Base-by-base conservation (phyloP, 2,329 filamentous ascomycete genomes). In the Botrytis squamosa region DNA sequence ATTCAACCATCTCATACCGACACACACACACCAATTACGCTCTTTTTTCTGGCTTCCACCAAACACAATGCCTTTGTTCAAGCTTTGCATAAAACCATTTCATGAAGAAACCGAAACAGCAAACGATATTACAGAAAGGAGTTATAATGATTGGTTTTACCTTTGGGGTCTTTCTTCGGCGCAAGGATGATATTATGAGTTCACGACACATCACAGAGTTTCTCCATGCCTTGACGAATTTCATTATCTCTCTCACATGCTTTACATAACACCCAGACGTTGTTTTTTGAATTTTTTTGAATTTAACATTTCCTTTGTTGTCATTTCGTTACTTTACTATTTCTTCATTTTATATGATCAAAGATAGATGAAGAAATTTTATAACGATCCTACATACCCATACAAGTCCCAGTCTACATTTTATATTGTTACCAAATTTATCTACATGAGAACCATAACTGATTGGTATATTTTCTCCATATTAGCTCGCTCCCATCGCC, bases 371-470 rank as follows among this genome's bases (percentile, higher is more conserved):
- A 70, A 70, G 71, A 69, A 69, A 70, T 73, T 62, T 73, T 52
- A 73, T 25, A 44, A 60, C 65, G 38, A 59, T 65, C 33, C n/a
- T 59, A 70, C 36, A 29, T 57, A 57, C 66, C 59, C 36, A 72
- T 46, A 36, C 62, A 22, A 59, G 65, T 18, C 33, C 66, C 55
- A 69, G 46, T 44, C 42, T 42, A 60, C 63, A 38, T 29, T 72
- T 67, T 57, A 72, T 49, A 75, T 73, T 57, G 52, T 73, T 73
- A 65, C 74, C 69, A 74, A 71, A 70, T 73, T 73, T 74, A 57
- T 57, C 74, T 77, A 73, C 70, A 75, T 75, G 76, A 78, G 78
- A 80, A 79, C 77, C 44, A 78, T 77, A 77, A 80, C 80, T 81
- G 77, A 81, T 80, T 72, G 64, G 64, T 72, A 59, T 62, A 67